Base-by-base conservation (phyloP, 352 stramenopile species). In the Elongisporangium senticosum region DNA sequence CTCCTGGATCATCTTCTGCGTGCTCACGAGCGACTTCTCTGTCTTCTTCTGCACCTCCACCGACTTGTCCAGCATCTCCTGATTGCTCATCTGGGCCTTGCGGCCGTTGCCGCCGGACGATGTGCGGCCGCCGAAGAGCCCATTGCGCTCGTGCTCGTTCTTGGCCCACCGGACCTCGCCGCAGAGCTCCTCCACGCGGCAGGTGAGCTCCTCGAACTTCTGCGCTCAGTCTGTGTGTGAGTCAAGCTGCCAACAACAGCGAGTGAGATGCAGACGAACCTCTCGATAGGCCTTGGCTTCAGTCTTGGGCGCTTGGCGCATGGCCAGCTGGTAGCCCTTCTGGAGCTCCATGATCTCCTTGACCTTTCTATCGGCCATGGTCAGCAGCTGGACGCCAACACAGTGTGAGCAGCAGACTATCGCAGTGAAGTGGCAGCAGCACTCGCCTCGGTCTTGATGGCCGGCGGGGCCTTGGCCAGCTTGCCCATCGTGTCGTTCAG, bases 401-500 rank as follows among this genome's bases (percentile, higher is more conserved):
- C 13, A 43, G 0, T 26, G 6, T 4, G 20, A 53, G 26, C 26
- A 50, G 58, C 19, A 55, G 37, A 17, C 23, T 47, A 19, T n/a
- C 19, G 43, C 47, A 62, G n/a, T 8, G 19, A 39, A 51, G 52
- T 53, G 17, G 2, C 15, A 28, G n/a, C 20, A n/a, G 10, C 51
- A 61, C 55, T 28, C 55, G 89, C 77, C 74, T 95, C 79, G 4
- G 78, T 77, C 50, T 80, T 83, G 64, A 90, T 60, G 43, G 69
- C 82, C 0, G 83, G 72, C 28, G 82, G 82, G 33, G 86, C 83
- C 68, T 93, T 93, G 60, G 82, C 56, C 28, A 92, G 70, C 66
- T 93, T 92, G 61, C 77, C 70, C 86, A 93, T 93, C 51, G 88
- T 62, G n/a, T 92, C 80, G 61, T 93, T 90, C 51, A 95, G 77